These are phyloP conservation scores for Lecanicillium sp. DNA, from an alignment of 2,329 filamentous ascomycete genomes.

Conservation along the genomic window DNA sequence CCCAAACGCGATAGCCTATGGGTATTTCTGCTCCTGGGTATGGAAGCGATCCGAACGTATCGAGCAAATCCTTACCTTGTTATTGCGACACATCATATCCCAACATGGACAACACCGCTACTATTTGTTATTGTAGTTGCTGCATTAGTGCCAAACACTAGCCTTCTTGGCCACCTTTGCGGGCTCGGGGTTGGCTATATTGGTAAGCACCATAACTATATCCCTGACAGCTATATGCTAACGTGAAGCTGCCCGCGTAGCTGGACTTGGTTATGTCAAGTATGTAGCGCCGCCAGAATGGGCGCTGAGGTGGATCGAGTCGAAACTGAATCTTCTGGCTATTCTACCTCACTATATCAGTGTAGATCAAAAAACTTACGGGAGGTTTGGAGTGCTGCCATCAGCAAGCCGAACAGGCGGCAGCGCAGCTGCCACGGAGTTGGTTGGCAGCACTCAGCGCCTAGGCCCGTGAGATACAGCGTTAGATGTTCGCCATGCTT, in stretches of 20 bases:
- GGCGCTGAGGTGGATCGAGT: conserved; percentile 80
- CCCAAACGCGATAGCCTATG: conserved; percentile 64
- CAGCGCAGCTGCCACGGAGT: conserved; percentile 48
- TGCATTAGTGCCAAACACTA: conserved; percentile 72
- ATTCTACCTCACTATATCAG: conserved; percentile 87
- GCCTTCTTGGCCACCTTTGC: conserved; percentile 79
- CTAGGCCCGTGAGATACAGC: conserved; percentile 59
- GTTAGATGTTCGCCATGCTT: conserved; percentile 3
- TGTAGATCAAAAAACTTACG: conserved; percentile 92
- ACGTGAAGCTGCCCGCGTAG: conserved; percentile 31
- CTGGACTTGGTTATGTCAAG: conserved; percentile 81
- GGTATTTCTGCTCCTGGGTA: conserved; percentile 81
- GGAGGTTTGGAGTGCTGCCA: conserved; percentile 82
- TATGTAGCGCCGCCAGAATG: conserved; percentile 86
- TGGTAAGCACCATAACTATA: conserved; percentile 46
- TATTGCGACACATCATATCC: conserved; percentile 58
- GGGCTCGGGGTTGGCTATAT: conserved; percentile 79
- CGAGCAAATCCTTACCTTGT: conserved; percentile 71
- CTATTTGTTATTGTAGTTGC: conserved; percentile 65
- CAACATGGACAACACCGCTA: conserved; percentile 89
- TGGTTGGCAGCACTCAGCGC: conserved; percentile 56
- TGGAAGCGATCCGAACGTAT: conserved; percentile 81
- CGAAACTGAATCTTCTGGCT: conserved; percentile 75
- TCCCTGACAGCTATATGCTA: conserved; percentile 4
- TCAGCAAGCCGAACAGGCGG: conserved; percentile 34